Evolutionary conservation across 257 asterid species (phyloP).

Genomic region (Oldenlandia corymbosa): DNA sequence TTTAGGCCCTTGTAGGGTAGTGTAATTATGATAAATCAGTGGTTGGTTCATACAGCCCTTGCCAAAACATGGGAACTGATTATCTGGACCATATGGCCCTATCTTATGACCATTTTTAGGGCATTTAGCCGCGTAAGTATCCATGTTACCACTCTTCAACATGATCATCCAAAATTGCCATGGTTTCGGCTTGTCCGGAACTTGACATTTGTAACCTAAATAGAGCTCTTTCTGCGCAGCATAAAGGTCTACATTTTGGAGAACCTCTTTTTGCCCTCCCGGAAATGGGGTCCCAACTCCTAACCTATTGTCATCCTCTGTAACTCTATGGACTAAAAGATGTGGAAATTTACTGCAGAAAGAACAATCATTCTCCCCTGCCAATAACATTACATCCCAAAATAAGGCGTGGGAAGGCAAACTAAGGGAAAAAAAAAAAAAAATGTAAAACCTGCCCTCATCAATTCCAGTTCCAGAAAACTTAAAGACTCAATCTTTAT

Average conservation of each 20-base stretch:
- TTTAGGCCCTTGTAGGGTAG: constrained; percentile 41
- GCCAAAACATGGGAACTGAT: constrained; percentile 67
- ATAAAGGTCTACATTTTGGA: constrained; percentile 39
- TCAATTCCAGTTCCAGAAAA: no score
- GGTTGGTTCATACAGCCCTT: constrained; percentile 82
- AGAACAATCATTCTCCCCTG: constrained; percentile 36
- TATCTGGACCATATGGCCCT: constrained; percentile 46
- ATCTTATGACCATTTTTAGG: constrained; percentile 56
- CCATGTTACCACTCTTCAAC: constrained; percentile 87
- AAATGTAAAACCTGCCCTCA: background rate
- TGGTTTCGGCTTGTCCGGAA: constrained; percentile 53
- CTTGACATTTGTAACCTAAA: constrained; percentile 65
- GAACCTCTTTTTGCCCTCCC: constrained; percentile 35
- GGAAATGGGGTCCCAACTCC: constrained; percentile 48
- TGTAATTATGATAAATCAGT: constrained; percentile 62
- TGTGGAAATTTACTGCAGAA: constrained; percentile 38
- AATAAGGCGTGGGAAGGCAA: no score
- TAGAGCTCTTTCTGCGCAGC: constrained; percentile 66
- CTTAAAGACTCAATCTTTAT: no score
- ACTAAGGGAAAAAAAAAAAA: background rate
- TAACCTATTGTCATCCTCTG: constrained; percentile 55
- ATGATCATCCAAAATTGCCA: constrained; percentile 96
- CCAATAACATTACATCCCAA: background rate
- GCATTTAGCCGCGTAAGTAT: constrained; percentile 64
- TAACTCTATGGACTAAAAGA: constrained; percentile 43